phyloP scores from a whole-genome alignment of 2,329 filamentous ascomycete species.

The Xylaria hypoxylon region DNA sequence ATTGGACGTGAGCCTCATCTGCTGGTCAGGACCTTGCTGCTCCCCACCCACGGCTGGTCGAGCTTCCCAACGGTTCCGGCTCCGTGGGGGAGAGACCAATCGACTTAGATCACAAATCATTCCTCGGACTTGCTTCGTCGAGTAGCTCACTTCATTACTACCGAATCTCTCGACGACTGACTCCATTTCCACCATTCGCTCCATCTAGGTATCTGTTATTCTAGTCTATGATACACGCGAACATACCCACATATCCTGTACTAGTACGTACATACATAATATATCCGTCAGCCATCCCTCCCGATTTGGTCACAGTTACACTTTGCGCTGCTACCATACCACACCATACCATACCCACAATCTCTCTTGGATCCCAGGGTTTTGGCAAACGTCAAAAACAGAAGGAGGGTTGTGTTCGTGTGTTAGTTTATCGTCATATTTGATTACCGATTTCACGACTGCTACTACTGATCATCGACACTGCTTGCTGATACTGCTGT shows the following conservation, averaged over 20 bases:
- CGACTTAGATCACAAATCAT: constrained; percentile 27
- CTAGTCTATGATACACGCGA: background rate
- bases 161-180: constrained; percentile 12
- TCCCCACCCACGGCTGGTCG: constrained; percentile 22
- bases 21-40: constrained; percentile 2
- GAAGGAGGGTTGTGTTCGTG: background rate
- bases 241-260: constrained; percentile 5
- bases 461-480: background rate
- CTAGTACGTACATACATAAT: constrained; percentile 11
- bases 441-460: background rate
- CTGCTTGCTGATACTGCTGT: constrained; percentile 8
- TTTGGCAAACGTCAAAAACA: constrained; percentile 4
- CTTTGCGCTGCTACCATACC: constrained; percentile 6
- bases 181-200: constrained; percentile 9
- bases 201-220: background rate
- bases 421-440: background rate
- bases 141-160: constrained; percentile 16
- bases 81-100: constrained; percentile 28
- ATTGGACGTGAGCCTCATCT: constrained; percentile 41
- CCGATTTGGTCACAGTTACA: constrained; percentile 22
- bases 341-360: constrained; percentile 14
- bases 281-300: constrained; percentile 2
- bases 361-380: constrained; percentile 12
- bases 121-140: constrained; percentile 23
- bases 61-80: constrained; percentile 26